Evolutionary conservation across 345 rosid species (phyloP).

Genomic region (Eucalyptus erythrocorys): DNA sequence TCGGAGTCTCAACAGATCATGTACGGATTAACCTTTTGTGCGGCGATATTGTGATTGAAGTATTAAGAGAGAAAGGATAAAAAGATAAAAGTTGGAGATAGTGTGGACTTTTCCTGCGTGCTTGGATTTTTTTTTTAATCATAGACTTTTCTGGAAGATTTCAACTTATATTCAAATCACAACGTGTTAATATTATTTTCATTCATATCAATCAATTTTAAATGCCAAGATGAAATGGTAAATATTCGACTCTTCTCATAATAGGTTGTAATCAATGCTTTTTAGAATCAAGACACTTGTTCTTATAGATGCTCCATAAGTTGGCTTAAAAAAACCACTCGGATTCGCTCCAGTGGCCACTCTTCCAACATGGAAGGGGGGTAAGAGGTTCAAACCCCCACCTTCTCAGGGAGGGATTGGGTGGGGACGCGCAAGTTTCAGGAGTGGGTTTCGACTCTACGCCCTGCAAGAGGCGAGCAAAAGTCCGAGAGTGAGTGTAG

Average conservation of each 20-base stretch:
- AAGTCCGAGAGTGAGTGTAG: no score
- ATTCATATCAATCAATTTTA: neutral
- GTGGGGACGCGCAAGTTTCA: no score
- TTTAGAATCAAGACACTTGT: rapidly evolving
- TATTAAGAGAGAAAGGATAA: neutral
- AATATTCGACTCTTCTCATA: neutral
- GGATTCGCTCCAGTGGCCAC: no score
- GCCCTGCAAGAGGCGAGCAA: no score
- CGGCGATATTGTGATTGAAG: neutral
- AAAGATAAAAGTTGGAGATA: neutral
- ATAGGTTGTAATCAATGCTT: neutral
- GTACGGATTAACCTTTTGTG: neutral
- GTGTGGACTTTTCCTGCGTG: neutral
- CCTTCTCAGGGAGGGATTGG: no score
- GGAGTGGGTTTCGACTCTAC: no score
- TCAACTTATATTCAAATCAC: neutral
- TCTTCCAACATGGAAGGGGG: no score
- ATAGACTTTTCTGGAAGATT: neutral
- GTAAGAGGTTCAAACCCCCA: no score
- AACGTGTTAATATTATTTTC: neutral
- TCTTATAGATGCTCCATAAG: no score
- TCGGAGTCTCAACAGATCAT: neutral
- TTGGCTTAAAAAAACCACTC: no score
- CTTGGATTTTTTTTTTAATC: neutral
- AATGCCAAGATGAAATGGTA: neutral